Base-by-base conservation (phyloP, 768 basidiomycete genomes). In the Solioccasus polychromus region DNA sequence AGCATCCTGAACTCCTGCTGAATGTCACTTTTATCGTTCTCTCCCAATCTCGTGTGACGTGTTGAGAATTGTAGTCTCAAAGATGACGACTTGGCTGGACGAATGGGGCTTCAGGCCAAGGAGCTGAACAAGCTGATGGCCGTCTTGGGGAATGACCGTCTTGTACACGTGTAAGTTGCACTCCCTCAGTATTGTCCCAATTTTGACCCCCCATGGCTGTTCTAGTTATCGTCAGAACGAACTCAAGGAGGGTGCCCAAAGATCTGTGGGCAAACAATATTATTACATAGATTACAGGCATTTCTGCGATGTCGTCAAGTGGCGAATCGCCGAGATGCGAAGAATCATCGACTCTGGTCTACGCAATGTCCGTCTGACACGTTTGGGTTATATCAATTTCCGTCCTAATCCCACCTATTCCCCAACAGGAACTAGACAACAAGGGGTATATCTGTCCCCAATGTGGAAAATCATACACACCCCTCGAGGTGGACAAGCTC, bases 301-400 rank as follows among this genome's bases (percentile, higher is more conserved):
- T 60, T 94, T 97, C 63, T 93, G 91, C 69, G 93, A 98, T 67
- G 93, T 98, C 36, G 89, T 95, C 67, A 97, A 98, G 66, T 99
- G 95, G 91, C 78, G 94, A 31, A 82, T 98, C 43, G 90, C 90
- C 5, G 88, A 89, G 62, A 93, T 97, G 91, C 79, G 89, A 52
- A 77, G 83, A 51, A 81, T 82, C 49, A 92, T 99, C 52, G 93
- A 98, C 68, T 83, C 87, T 25, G 84, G 83, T 42, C 74, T 95
- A 54, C 85, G 92, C 53, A 92, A 94, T 67, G 94, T 92, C 49
- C 45, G 81, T 71, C 26, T 19, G 29, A 15, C 30, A 46, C 34
- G 0, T 39, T 23, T 19, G 24, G 34, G 28, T 24, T 30, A 20
- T 18, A 10, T 20, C 11, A 10, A n/a, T 10, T 44, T 36, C 12